Conservation (phyloP, 2,329 filamentous ascomycete genomes). For the Ophiosphaerella herpotricha region DNA sequence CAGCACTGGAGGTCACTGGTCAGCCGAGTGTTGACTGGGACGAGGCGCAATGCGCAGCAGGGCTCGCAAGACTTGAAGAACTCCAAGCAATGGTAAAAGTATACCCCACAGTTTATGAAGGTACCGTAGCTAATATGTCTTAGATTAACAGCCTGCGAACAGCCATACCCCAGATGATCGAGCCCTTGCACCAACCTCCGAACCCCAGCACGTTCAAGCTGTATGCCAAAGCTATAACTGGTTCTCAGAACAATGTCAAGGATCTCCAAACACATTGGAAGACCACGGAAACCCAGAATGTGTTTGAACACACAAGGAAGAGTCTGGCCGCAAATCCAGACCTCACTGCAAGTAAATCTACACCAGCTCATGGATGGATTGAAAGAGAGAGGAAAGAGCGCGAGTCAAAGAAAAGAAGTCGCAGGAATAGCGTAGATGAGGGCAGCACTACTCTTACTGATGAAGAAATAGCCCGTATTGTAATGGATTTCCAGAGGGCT, state of each 20-base stretch:
- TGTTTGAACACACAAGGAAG: slow-evolving; percentile 42
- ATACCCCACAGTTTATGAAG: neutral
- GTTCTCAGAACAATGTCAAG: slow-evolving; percentile 44
- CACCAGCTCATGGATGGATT: slow-evolving; percentile 48
- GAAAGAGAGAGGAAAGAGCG: slow-evolving; percentile 31
- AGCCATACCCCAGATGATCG: slow-evolving; percentile 49
- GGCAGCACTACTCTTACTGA: slow-evolving; percentile 13
- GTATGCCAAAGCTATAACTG: slow-evolving; percentile 45
- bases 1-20: slow-evolving; percentile 12
- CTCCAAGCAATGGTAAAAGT: slow-evolving; percentile 49
- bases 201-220: slow-evolving; percentile 43
- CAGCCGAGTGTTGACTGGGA: slow-evolving; percentile 39
- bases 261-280: slow-evolving; percentile 46
- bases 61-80: slow-evolving; percentile 51
- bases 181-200: slow-evolving; percentile 42
- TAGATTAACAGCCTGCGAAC: slow-evolving; percentile 51
- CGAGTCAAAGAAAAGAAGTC: slow-evolving; percentile 14
- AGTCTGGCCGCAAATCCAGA: slow-evolving; percentile 45
- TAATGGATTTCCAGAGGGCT: slow-evolving; percentile 30
- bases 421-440: slow-evolving; percentile 14
- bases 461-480: slow-evolving; percentile 25
- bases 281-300: slow-evolving; percentile 39
- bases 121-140: slow-evolving; percentile 4
- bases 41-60: slow-evolving; percentile 47
- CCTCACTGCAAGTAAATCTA: slow-evolving; percentile 38